phyloP scores from a whole-genome alignment of 2,329 filamentous ascomycete species.

The Aureobasidium namibiae region DNA sequence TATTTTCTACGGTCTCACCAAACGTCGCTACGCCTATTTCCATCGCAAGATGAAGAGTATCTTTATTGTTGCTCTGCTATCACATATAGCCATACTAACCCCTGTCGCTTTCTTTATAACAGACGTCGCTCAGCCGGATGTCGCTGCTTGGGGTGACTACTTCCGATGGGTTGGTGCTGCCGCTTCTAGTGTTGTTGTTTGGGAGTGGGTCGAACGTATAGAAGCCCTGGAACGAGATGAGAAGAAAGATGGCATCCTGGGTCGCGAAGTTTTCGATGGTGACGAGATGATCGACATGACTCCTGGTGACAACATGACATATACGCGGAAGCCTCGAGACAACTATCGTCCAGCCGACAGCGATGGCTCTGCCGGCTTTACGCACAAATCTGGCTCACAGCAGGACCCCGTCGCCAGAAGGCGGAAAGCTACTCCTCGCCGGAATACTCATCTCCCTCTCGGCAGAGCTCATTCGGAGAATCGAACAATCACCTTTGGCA shows the following conservation, averaged over 20 bases:
- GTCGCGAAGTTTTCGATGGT: conserved; percentile 84
- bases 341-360: conserved; percentile 19
- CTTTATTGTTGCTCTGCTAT: conserved; percentile 68
- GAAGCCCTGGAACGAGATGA: conserved; percentile 88
- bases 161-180: conserved; percentile 94
- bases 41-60: conserved; percentile 89
- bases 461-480: conserved; percentile 24
- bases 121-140: conserved; percentile 76
- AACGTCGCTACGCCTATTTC: conserved; percentile 84
- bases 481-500: conserved; percentile 17
- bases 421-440: conserved; percentile 19
- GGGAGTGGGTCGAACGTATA: conserved; percentile 96
- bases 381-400: conserved; percentile 4
- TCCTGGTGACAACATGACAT: conserved; percentile 49
- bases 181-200: conserved; percentile 90
- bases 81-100: conserved; percentile 72
- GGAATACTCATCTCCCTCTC: conserved; percentile 24
- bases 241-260: conserved; percentile 86
- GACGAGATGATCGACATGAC: conserved; percentile 79
- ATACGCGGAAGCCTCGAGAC: conserved; percentile 15
- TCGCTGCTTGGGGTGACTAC: conserved; percentile 90
- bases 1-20: conserved; percentile 86
- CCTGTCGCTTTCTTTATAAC: conserved; percentile 90
- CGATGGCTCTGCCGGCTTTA: conserved; percentile 23
- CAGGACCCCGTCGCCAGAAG: conserved; percentile 17